Percentiles rank a stretch among this genome's conserved stretches.
Conservation (phyloP, 306 rosid species). For the Rosa multiflora region DNA sequence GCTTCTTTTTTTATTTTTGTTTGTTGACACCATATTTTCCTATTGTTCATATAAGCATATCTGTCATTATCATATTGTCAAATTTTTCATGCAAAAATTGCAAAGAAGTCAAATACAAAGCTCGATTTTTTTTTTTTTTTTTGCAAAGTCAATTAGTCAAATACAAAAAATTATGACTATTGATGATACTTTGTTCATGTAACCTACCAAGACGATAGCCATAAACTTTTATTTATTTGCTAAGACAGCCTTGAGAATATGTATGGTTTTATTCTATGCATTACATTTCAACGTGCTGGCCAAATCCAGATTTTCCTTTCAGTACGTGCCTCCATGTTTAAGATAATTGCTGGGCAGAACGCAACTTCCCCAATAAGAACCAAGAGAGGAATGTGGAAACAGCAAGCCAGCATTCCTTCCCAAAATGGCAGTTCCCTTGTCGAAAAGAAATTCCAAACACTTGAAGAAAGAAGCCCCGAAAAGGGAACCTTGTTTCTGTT, state of each 20-base stretch:
- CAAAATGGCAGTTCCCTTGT: slow-evolving; percentile 48
- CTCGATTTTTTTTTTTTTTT: not conserved
- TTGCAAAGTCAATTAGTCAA: not conserved
- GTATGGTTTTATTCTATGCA: not conserved
- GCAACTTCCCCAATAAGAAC: slow-evolving; percentile 19
- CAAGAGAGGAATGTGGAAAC: slow-evolving; percentile 14
- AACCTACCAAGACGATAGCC: not conserved
- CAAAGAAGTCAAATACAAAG: not conserved
- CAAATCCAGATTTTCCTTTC: not conserved
- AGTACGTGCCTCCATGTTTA: slow-evolving; percentile 59
- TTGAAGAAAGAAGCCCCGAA: slow-evolving; percentile 31
- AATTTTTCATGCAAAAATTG: not conserved
- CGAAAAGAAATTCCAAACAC: slow-evolving; percentile 46
- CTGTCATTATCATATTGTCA: not conserved
- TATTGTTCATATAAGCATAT: not conserved
- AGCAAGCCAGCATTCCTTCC: slow-evolving; percentile 1
- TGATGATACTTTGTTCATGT: not conserved
- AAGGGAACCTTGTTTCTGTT: not conserved
- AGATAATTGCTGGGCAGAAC: slow-evolving; percentile 13
- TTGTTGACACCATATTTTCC: not conserved
- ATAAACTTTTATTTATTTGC: not conserved
- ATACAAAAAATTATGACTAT: not conserved
- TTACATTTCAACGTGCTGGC: slow-evolving; percentile 33
- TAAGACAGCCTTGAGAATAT: not conserved
- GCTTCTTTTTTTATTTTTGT: not conserved